Base-by-base conservation (phyloP, 192 early-diverging fungal species). In the Coemansia sp. region DNA sequence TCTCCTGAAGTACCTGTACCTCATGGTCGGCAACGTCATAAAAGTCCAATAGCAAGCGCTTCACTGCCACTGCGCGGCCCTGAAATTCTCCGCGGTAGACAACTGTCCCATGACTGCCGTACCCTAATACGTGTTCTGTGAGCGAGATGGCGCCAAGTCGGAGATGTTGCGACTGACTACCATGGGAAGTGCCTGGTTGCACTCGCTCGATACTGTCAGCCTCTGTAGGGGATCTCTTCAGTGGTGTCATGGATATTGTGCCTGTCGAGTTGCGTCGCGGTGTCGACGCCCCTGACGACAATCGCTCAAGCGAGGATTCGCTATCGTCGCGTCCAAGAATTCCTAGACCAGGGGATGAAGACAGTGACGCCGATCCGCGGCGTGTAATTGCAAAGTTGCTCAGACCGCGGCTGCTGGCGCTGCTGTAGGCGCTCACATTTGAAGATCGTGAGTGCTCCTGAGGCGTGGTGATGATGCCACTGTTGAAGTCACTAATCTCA, bases 21-120 rank as follows among this genome's bases (percentile, higher is more conserved):
- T 99, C 97, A 64, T 96, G 94, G 60, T 89, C 85, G 1, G 96
- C 97, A 5, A 98, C 89, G 34, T 95, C 92, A 73, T 99, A 96
- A 84, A 97, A 98, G 71, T 98, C 97, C 30, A 93, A 68, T 56
- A 99, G 73, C 26, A 99, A 73, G 18, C 96, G 85, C 73, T 99
- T 99, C 49, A 99, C 89, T 0, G 97, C 97, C 10, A 98, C 96
- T 5, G 88, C 78, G 9, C 94, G 85, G 21, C 92, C 93, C 72
- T 96, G 92, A 73, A 96, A 98, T 8, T 75, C 83, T n/a, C 96
- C 97, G 49, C 90, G 89, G 69, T 93, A 96, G 34, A 99, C 97
- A 8, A 98, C 89, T 0, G 97, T 99, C 18, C 97, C 97, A 71
- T 98, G 95, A 56, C 90, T 93, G 62, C 97, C 97, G 69, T 95